These are phyloP conservation scores for Atalantia buxifolia DNA, from an alignment of 345 rosid genomes.

Conservation along the genomic window DNA sequence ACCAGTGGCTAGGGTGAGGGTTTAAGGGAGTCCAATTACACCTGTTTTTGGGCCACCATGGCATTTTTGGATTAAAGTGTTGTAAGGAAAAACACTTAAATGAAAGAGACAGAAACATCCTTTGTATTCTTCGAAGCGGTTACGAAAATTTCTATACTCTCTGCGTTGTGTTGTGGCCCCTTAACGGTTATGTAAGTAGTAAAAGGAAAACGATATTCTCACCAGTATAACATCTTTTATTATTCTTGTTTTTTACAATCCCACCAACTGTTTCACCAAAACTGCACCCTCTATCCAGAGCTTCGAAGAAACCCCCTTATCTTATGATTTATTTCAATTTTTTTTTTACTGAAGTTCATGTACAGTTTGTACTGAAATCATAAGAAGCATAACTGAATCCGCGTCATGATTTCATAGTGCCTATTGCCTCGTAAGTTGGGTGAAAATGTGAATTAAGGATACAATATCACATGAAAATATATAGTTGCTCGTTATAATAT, in stretches of 20 bases:
- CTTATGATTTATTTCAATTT: not conserved
- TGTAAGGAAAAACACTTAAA: not conserved
- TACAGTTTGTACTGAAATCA: too few relatives aligned
- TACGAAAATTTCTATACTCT: not conserved
- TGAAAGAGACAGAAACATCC: constrained; percentile 22
- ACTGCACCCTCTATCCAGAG: not conserved
- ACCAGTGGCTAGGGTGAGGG: constrained; percentile 25
- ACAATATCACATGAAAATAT: too few relatives aligned
- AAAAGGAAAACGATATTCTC: too few relatives aligned
- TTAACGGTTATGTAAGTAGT: not conserved
- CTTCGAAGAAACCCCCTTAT: not conserved
- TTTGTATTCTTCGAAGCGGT: constrained; percentile 17
- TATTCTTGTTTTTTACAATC: not conserved
- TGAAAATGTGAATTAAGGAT: too few relatives aligned
- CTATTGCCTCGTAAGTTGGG: too few relatives aligned
- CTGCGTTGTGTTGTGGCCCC: constrained; percentile 5
- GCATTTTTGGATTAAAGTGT: not conserved
- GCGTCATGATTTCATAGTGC: too few relatives aligned
- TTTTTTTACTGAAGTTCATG: too few relatives aligned
- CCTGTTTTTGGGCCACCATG: constrained; percentile 21
- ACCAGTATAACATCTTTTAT: not conserved
- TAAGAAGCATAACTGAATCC: too few relatives aligned
- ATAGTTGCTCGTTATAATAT: too few relatives aligned
- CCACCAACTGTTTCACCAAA: not conserved
- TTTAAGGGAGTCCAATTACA: constrained; percentile 6